A percentile compares a stretch with the other conserved stretches of the same genome.
phyloP scores from a whole-genome alignment of 176 grass and related monocot species.

The Thalia dealbata region DNA sequence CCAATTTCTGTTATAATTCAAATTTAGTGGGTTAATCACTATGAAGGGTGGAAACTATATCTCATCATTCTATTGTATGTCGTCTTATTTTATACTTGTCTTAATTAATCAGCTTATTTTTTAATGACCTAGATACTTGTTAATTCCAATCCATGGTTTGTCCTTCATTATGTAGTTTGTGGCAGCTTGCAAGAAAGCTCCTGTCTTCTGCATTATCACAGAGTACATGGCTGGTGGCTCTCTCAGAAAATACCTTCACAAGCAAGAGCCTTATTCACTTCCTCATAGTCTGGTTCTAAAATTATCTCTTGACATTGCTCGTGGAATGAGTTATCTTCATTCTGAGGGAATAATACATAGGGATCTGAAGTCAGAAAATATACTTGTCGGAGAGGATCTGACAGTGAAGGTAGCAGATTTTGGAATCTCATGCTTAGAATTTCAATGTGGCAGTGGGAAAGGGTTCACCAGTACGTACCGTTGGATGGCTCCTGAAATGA shows the following conservation, averaged over 20 bases:
- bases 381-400: slow-evolving; percentile 89
- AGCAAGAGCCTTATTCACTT: slow-evolving; percentile 72
- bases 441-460: slow-evolving; percentile 65
- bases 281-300: slow-evolving; percentile 63
- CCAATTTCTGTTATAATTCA: no score
- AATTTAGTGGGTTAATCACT: no score
- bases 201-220: slow-evolving; percentile 93
- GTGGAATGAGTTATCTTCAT: slow-evolving; percentile 91
- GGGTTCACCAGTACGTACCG: slow-evolving; percentile 92
- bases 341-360: slow-evolving; percentile 90
- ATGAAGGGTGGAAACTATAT: no score
- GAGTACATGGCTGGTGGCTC: slow-evolving; percentile 96
- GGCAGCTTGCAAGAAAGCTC: slow-evolving; percentile 93
- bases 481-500: slow-evolving; percentile 99
- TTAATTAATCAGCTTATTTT: background rate
- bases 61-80: background rate
- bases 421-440: slow-evolving; percentile 94
- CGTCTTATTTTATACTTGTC: background rate
- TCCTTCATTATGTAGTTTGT: slow-evolving; percentile 46
- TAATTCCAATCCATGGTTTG: background rate
- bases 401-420: slow-evolving; percentile 95
- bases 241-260: slow-evolving; percentile 86
- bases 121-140: no score
- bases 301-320: slow-evolving; percentile 86
- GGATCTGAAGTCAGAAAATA: slow-evolving; percentile 95